These are phyloP conservation scores for Wickerhamomyces chaumierensis DNA, from an alignment of 805 yeast species.

Conservation along the genomic window DNA sequence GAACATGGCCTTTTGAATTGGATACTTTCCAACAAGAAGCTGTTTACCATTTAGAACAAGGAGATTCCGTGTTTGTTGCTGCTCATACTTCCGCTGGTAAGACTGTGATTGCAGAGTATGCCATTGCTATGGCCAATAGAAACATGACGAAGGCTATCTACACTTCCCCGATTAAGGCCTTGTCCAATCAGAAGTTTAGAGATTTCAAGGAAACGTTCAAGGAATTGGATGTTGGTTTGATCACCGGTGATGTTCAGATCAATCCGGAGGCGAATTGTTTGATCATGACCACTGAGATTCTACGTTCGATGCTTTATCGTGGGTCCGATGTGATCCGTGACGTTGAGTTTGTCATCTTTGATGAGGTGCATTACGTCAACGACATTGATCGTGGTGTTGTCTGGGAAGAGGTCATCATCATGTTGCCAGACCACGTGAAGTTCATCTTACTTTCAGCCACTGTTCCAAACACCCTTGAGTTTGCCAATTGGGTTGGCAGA, in stretches of 20 bases:
- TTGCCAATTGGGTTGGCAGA: slow-evolving; percentile 98
- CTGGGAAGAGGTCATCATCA: slow-evolving; percentile 98
- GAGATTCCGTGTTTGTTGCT: slow-evolving; percentile 96
- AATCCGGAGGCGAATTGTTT: slow-evolving; percentile 93
- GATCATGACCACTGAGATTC: slow-evolving; percentile 95
- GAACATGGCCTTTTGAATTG: slow-evolving; percentile 88
- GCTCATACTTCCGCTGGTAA: slow-evolving; percentile 99
- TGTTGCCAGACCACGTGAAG: slow-evolving; percentile 94
- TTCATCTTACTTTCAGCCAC: slow-evolving; percentile 89
- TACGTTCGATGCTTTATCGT: slow-evolving; percentile 88
- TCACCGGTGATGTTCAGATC: slow-evolving; percentile 97
- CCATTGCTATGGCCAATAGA: slow-evolving; percentile 91
- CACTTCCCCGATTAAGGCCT: slow-evolving; percentile 90
- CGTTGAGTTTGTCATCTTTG: slow-evolving; percentile 94
- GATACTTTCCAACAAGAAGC: slow-evolving; percentile 97
- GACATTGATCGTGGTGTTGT: slow-evolving; percentile 97
- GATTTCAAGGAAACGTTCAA: slow-evolving; percentile 74
- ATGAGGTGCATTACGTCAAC: slow-evolving; percentile 96
- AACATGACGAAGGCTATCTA: slow-evolving; percentile 96
- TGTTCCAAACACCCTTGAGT: slow-evolving; percentile 95
- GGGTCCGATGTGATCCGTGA: slow-evolving; percentile 96
- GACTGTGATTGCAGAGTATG: slow-evolving; percentile 96
- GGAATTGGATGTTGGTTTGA: slow-evolving; percentile 81
- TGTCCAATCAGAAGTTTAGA: slow-evolving; percentile 82
- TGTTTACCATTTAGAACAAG: slow-evolving; percentile 89